phyloP scores from a whole-genome alignment of 2,329 filamentous ascomycete species.

The Colletotrichum sp. region DNA sequence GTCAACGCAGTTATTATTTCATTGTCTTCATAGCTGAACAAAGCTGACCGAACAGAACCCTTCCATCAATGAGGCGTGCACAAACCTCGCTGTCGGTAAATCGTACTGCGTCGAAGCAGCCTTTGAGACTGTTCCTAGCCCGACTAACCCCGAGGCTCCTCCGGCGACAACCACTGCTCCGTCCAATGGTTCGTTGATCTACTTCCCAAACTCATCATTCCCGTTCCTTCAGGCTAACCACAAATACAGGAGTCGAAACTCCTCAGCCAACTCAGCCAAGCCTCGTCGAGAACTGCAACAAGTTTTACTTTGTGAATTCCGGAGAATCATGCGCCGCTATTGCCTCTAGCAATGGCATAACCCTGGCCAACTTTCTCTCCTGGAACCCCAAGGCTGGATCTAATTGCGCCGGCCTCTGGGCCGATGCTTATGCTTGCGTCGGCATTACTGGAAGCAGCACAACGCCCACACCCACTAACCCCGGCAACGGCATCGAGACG shows the following conservation, averaged over 20 bases:
- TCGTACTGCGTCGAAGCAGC: background rate
- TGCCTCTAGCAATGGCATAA: conserved; percentile 9
- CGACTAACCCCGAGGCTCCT: background rate
- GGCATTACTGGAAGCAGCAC: background rate
- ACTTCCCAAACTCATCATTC: background rate
- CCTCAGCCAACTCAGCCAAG: background rate
- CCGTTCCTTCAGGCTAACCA: background rate
- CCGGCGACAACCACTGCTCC: background rate
- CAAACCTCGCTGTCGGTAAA: background rate
- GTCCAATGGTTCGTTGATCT: background rate
- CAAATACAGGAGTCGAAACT: background rate
- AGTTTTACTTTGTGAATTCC: background rate
- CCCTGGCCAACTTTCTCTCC: conserved; percentile 24
- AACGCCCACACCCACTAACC: background rate
- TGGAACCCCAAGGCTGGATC: conserved; percentile 36
- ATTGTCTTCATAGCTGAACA: background rate
- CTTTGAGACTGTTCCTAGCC: background rate
- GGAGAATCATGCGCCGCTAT: background rate
- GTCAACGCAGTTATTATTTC: rapidly evolving
- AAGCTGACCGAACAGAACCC: background rate
- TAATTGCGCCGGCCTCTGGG: conserved; percentile 28
- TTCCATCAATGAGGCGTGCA: background rate
- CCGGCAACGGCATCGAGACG: background rate
- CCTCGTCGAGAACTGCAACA: background rate
- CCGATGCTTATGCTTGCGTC: conserved; percentile 15